These are phyloP conservation scores for Cytospora paraplurivora DNA, from an alignment of 2,329 filamentous ascomycete species.

Conservation along the genomic window DNA sequence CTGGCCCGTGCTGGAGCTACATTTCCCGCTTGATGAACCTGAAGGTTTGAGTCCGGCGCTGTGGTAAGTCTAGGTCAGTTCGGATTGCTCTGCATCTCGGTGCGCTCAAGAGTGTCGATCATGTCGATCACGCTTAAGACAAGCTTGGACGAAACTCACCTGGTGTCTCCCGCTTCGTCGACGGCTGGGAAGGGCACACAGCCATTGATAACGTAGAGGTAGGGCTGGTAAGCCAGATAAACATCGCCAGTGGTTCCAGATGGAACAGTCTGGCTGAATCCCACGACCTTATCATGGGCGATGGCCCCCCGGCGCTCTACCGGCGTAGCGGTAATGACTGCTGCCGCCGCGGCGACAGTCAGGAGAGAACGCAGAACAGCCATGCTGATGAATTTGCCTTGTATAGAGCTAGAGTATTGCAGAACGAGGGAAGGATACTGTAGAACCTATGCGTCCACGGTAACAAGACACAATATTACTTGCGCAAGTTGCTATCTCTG, in stretches of 20 bases:
- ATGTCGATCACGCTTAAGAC: slow-evolving; percentile 3
- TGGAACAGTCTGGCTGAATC: slow-evolving; percentile 56
- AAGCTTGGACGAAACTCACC: slow-evolving; percentile 43
- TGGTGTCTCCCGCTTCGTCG: slow-evolving; percentile 57
- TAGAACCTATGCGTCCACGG: not conserved
- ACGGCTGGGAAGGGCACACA: slow-evolving; percentile 66
- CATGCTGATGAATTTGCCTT: slow-evolving; percentile 13
- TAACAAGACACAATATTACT: not conserved
- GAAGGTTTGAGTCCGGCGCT: slow-evolving; percentile 41
- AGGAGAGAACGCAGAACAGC: slow-evolving; percentile 9
- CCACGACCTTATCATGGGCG: slow-evolving; percentile 45
- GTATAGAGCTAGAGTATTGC: not conserved
- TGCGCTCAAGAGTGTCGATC: slow-evolving; percentile 6
- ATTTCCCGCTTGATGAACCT: slow-evolving; percentile 37
- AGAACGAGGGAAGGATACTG: not conserved
- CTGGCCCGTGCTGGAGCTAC: slow-evolving; percentile 41
- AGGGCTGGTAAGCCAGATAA: slow-evolving; percentile 59
- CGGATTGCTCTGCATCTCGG: not conserved
- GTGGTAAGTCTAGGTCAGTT: slow-evolving; percentile 3
- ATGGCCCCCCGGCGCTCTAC: slow-evolving; percentile 34
- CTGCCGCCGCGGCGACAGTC: slow-evolving; percentile 8
- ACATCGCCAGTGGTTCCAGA: slow-evolving; percentile 47
- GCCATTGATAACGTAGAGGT: slow-evolving; percentile 56
- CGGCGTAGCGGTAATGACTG: slow-evolving; percentile 3
- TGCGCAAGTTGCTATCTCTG: not conserved